Base-by-base conservation (phyloP, 345 rosid genomes). In the Trapa bicornis region DNA sequence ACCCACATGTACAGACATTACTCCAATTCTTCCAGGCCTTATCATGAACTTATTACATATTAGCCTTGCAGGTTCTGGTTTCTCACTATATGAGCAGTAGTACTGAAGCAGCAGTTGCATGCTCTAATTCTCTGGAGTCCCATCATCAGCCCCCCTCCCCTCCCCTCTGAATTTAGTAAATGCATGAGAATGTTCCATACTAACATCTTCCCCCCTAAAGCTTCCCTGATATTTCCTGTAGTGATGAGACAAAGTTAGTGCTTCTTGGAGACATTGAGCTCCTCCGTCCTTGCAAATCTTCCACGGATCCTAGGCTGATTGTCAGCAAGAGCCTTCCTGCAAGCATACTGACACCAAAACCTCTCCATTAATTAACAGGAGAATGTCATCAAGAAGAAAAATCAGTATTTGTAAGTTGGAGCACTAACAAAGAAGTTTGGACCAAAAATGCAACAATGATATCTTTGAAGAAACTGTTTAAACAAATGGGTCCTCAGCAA, bases 281-380 rank as follows among this genome's bases (percentile, higher is more conserved):
- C 96, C 68, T 89, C 96, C 0, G 89, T 87, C 87, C 75, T 95
- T 3, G 99, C 99, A 76, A 95, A 95, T 85, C 99, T 85, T 81
- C 99, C 97, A 12, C 97, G 96, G 71, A 95, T 80, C 80, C 99
- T 84, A 0, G 97, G 99, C 73, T 95, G 99, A 75, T 87, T 87
- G 78, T 95, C 99, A 0, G 99, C 99, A 1, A 95, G 91, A 52
- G 96, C 94, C 84, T 95, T 95, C 92, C 99, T 87, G 82, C 99
- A 95, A 53, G 97, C 97, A 80, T 95, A 95, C 99, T 95, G 87
- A 65, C 73, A 70, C 65, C 66, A 64, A 64, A 64, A 64, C 4
- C 47, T 3, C 29, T 16, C 36, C n/a, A 42, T 65, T 65, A 58
- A 35, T 12, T 10, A 5, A 22, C 29, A 22, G 29, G 29, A 22